Evolutionary conservation across 1,284 basidiomycete genomes (phyloP), one percentile per base, ranked within the genome.

Genomic region (Marasmius tenuissimus): DNA sequence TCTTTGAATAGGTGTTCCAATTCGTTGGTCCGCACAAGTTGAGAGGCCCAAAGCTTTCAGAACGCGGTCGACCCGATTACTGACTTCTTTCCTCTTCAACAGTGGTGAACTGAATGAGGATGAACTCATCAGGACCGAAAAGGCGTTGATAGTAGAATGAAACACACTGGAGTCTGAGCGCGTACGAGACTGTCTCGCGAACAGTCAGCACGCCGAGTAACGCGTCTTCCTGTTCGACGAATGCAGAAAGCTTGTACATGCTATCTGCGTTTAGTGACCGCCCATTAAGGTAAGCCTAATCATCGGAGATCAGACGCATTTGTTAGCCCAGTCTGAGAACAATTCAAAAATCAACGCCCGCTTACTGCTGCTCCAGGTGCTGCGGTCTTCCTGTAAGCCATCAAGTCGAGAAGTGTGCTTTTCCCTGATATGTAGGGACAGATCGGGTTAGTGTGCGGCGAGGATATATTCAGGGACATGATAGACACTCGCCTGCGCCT

Each of bases 161-260:
- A 10, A 71, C 78, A 58, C 50, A 80, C 81, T 80, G 76, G 1
- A 90, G 76, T 16, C 83, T 76, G 0, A 87, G 81, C 0, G 87
- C 84, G 66, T 87, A 89, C 10, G 79, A 65, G 11, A 91, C 78
- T 0, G 86, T 84, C 71, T 91, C 88, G 2, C 82, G 76, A 4
- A 89, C 87, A 3, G 88, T 87, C 22, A 86, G 76, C 3, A 84
- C 86, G 1, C 85, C 84, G 1, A 86, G 76, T 3, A 88, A 74
- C 0, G 86, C 80, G 64, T 89, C 86, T 62, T 83, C 81, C 71
- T 86, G 81, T 71, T 89, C 87, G 35, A 87, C 85, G 67, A 86
- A 88, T 6, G 80, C 72, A 12, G 76, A 78, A 20, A 79, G 72
- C 47, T 70, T 70, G 60, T 76, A 74, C 73, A 79, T 77, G 3